Conservation (phyloP, 306 rosid species). For the Begonia fuchsioides region DNA sequence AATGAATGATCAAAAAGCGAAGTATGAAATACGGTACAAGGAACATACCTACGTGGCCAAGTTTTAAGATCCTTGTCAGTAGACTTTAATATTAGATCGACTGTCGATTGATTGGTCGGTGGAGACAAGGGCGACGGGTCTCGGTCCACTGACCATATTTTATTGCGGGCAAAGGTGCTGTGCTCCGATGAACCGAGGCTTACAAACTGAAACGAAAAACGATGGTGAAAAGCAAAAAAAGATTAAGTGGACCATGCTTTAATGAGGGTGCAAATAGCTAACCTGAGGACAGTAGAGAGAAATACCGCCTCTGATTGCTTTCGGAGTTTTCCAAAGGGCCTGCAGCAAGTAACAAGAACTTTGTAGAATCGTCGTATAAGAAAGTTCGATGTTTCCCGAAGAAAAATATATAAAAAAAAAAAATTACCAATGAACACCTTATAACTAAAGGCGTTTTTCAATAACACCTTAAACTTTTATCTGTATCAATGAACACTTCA, state of each 20-base stretch:
- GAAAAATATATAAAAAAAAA: too few species aligned
- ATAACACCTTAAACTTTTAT: too few species aligned
- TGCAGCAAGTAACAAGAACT: not conserved
- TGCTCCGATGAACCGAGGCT: constrained; percentile 43
- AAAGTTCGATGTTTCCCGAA: not conserved
- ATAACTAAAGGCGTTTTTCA: too few species aligned
- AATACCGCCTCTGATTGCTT: constrained; percentile 70
- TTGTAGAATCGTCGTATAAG: too few species aligned
- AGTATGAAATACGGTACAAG: too few species aligned
- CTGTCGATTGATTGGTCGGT: constrained; percentile 43
- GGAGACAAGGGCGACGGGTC: constrained; percentile 58
- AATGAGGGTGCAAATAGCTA: not conserved
- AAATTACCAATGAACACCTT: too few species aligned
- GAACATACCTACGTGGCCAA: constrained; percentile 35
- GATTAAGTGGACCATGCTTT: too few species aligned
- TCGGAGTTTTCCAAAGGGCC: constrained; percentile 32
- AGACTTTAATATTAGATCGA: constrained; percentile 55
- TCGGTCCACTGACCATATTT: constrained; percentile 52
- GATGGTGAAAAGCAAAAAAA: too few species aligned
- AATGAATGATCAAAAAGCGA: too few species aligned
- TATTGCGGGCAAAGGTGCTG: constrained; percentile 45
- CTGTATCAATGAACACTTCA: too few species aligned
- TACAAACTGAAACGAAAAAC: constrained; percentile 33
- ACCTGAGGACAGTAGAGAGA: constrained; percentile 57
- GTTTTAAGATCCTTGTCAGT: constrained; percentile 41